Evolutionary conservation across 805 yeast species (phyloP).

Genomic region (Komagataella phaffii): DNA sequence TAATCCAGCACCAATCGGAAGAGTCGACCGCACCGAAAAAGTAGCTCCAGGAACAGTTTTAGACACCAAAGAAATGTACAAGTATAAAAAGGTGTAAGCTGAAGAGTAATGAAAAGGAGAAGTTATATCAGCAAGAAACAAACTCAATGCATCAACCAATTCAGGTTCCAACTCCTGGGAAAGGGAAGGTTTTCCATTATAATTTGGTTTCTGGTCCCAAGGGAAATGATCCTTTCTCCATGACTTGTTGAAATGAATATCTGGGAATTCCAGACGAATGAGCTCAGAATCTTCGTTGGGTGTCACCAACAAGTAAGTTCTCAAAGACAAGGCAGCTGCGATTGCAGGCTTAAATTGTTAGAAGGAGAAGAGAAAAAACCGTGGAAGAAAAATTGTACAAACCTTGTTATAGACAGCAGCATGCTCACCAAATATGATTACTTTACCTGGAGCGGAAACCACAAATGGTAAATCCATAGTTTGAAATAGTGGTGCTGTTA

Average conservation of each 20-base stretch:
- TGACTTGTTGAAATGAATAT: slow-evolving; percentile 47
- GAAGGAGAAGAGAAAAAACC: not conserved
- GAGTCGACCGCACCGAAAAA: slow-evolving; percentile 63
- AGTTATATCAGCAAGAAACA: slow-evolving; percentile 27
- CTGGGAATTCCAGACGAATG: slow-evolving; percentile 69
- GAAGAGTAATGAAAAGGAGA: slow-evolving; percentile 60
- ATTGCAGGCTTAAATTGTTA: slow-evolving; percentile 58
- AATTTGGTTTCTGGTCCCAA: slow-evolving; percentile 26
- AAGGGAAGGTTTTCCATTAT: slow-evolving; percentile 15
- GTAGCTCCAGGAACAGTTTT: slow-evolving; percentile 31
- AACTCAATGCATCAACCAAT: slow-evolving; percentile 34
- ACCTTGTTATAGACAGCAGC: slow-evolving; percentile 81
- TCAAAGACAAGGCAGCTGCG: slow-evolving; percentile 83
- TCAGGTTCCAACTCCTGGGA: slow-evolving; percentile 49
- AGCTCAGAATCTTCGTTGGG: slow-evolving; percentile 24
- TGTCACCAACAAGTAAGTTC: slow-evolving; percentile 67
- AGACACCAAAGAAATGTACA: slow-evolving; percentile 47
- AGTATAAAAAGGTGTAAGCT: slow-evolving; percentile 72
- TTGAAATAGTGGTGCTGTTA: not conserved
- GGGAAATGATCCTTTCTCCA: slow-evolving; percentile 60
- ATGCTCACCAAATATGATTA: slow-evolving; percentile 92
- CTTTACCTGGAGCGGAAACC: slow-evolving; percentile 94
- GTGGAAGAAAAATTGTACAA: slow-evolving; percentile 7
- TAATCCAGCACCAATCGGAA: slow-evolving; percentile 94
- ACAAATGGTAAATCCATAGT: slow-evolving; percentile 33